Percentiles rank a stretch among this genome's conserved stretches.
These are phyloP conservation scores for Ascochyta pisi DNA, from an alignment of 2,329 filamentous ascomycete species.

Conservation along the genomic window DNA sequence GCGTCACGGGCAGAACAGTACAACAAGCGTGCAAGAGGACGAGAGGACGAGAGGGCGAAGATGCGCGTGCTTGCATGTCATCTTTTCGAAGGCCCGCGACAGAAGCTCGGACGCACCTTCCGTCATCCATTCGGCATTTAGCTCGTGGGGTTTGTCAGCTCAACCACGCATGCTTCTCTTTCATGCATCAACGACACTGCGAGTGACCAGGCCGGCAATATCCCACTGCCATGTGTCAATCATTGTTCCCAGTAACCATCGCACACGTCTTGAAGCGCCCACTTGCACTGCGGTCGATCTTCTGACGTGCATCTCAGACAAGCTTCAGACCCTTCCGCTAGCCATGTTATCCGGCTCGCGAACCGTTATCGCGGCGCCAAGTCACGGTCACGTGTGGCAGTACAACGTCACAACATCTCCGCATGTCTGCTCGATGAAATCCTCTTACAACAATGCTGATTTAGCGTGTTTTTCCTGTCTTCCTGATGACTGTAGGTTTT, in stretches of 20 bases:
- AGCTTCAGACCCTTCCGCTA: background rate
- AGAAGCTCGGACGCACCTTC: conserved; percentile 13
- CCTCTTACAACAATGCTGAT: no score
- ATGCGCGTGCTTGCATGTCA: conserved; percentile 6
- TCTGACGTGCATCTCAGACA: background rate
- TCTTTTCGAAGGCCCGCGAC: conserved; percentile 7
- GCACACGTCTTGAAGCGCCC: background rate
- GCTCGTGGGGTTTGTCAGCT: conserved; percentile 12
- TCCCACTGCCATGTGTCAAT: background rate
- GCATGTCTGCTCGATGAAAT: no score
- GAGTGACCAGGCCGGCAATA: background rate
- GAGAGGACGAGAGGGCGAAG: background rate
- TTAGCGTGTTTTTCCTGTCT: no score
- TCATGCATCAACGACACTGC: background rate
- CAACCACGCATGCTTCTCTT: background rate
- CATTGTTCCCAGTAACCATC: background rate
- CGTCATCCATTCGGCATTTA: conserved; percentile 14
- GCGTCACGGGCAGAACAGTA: conserved; percentile 24
- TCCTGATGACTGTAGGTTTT: no score
- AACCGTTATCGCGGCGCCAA: background rate
- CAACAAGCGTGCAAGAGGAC: conserved; percentile 8
- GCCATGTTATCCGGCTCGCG: background rate
- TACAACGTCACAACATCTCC: no score
- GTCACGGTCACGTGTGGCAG: background rate
- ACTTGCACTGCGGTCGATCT: background rate